Evolutionary conservation across 2,329 filamentous ascomycete species (phyloP).

Genomic region (Metarhizium album): DNA sequence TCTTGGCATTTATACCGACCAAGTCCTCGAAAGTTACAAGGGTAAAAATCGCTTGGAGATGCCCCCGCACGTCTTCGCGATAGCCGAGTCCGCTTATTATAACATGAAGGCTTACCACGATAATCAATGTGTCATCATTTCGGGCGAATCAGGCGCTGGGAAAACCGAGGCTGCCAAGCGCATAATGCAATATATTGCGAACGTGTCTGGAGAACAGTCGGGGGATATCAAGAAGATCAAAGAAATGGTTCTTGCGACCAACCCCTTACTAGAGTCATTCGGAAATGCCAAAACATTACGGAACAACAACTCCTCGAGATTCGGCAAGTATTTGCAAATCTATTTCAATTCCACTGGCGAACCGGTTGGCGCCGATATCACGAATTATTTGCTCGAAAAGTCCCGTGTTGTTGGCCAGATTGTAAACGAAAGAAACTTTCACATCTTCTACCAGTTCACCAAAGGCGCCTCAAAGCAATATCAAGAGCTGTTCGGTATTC

Average conservation of each 20-base stretch:
- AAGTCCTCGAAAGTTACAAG: conserved; percentile 85
- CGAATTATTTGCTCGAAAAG: conserved; percentile 95
- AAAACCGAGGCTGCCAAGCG: conserved; percentile 98
- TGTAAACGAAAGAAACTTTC: conserved; percentile 90
- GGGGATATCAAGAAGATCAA: conserved; percentile 93
- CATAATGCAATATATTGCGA: conserved; percentile 99
- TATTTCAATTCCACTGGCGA: conserved; percentile 90
- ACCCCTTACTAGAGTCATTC: conserved; percentile 92
- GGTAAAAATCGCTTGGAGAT: conserved; percentile 95
- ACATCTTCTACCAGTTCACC: conserved; percentile 98
- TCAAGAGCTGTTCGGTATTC: conserved; percentile 77
- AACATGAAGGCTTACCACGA: conserved; percentile 99
- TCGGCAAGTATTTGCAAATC: conserved; percentile 96
- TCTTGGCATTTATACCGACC: conserved; percentile 93
- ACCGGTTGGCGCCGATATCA: conserved; percentile 92
- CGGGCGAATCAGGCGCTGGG: conserved; percentile 92
- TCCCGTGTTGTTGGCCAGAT: conserved; percentile 92
- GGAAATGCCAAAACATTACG: conserved; percentile 96
- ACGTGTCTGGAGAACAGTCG: conserved; percentile 75
- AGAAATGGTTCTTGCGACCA: conserved; percentile 98
- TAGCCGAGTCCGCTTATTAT: conserved; percentile 93
- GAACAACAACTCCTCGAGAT: conserved; percentile 98
- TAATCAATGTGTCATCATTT: conserved; percentile 99
- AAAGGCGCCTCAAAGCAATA: conserved; percentile 87
- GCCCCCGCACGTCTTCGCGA: conserved; percentile 92